phyloP scores from a whole-genome alignment of 129 eudicot genomes.

The Flaveria robusta region DNA sequence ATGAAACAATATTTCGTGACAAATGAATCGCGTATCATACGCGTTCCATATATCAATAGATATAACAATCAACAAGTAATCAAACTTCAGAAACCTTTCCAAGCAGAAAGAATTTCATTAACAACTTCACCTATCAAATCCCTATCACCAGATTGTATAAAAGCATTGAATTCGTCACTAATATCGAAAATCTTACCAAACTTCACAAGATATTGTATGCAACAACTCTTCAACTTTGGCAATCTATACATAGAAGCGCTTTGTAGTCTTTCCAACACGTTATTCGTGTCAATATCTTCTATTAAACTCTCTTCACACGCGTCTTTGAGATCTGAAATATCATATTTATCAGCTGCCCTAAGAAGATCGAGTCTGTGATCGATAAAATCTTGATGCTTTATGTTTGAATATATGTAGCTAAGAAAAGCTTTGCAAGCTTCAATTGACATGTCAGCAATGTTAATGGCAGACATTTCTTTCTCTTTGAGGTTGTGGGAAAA shows the following conservation, averaged over 20 bases:
- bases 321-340: constrained; percentile 78
- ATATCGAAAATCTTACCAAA: constrained; percentile 92
- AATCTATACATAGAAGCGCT: constrained; percentile 66
- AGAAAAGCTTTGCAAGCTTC: constrained; percentile 77
- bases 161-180: constrained; percentile 66
- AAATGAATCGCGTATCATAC: constrained; percentile 12
- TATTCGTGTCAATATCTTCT: constrained; percentile 76
- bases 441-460: constrained; percentile 77
- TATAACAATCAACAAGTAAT: constrained; percentile 12
- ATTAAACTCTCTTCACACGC: constrained; percentile 74
- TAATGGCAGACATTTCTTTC: constrained; percentile 69
- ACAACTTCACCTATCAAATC: constrained; percentile 82
- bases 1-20: background rate
- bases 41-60: constrained; percentile 14
- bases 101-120: constrained; percentile 73
- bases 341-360: constrained; percentile 88
- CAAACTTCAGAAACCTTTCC: constrained; percentile 83
- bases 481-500: constrained; percentile 88
- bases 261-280: constrained; percentile 81
- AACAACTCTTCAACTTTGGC: constrained; percentile 68
- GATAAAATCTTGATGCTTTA: constrained; percentile 54
- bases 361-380: constrained; percentile 73
- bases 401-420: constrained; percentile 66
- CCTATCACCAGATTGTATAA: constrained; percentile 76
- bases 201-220: constrained; percentile 83